phyloP scores from a whole-genome alignment of 768 basidiomycete species.

The Mycena polygramma region DNA sequence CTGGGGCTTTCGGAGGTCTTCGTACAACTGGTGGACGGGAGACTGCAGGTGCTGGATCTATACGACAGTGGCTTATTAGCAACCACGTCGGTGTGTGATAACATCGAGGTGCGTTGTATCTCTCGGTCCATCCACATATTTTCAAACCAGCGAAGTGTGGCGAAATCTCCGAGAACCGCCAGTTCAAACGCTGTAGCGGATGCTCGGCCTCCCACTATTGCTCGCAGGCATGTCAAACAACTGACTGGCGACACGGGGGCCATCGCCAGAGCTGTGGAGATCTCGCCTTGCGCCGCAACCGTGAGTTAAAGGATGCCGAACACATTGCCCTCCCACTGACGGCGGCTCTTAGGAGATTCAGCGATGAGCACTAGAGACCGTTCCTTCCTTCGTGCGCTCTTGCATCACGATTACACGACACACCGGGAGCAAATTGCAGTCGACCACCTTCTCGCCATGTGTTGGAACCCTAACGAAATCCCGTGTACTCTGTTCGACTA shows the following conservation, averaged over 20 bases:
- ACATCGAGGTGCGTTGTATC: neutral
- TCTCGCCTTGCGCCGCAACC: too few relatives aligned
- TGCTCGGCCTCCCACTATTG: neutral
- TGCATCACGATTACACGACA: too few relatives aligned
- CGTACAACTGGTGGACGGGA: neutral
- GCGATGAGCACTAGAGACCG: too few relatives aligned
- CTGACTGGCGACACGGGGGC: neutral
- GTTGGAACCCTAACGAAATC: neutral
- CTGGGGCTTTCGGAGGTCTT: neutral
- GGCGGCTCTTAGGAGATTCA: too few relatives aligned
- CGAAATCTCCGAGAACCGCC: too few relatives aligned
- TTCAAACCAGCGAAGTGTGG: neutral
- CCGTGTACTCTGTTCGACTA: neutral
- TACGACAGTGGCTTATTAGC: neutral
- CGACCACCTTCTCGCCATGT: too few relatives aligned
- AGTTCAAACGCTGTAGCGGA: neutral
- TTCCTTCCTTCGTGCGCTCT: too few relatives aligned
- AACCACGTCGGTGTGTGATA: neutral
- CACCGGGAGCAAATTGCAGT: too few relatives aligned
- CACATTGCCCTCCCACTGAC: too few relatives aligned
- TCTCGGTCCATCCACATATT: neutral
- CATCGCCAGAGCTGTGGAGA: neutral
- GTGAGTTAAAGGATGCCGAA: too few relatives aligned
- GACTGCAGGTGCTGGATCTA: neutral
- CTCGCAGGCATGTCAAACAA: neutral